Evolutionary conservation across 169 alveolate genomes (phyloP), one percentile per base, ranked within the genome.

Genomic region (Eimeria maxima): DNA sequence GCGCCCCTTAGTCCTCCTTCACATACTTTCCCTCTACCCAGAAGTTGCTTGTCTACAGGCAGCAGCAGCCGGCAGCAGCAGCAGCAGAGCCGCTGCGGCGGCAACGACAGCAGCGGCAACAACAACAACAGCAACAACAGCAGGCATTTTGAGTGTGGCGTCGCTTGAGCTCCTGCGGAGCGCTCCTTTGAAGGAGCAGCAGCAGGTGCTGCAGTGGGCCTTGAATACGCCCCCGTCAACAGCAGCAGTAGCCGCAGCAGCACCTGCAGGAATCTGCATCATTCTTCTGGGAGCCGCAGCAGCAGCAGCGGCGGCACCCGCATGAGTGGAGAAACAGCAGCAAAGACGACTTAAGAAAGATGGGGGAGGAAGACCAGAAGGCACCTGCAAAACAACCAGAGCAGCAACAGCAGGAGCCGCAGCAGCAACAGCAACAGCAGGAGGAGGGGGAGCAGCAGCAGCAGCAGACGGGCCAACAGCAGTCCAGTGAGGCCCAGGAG

Each of bases 221-320:
- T 10, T 8, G 84, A 53, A 7, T 53, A 7, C 60, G n/a, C 53
- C 42, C 20, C 42, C 53, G 3, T 20, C 57, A 27, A 50, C 84
- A 42, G 16, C 84, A 6, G 84, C 84, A 50, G 76, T 57, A 74
- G 84, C 84, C 18, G 84, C 84, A 10, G 84, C 50, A 74, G 84
- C 84, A 67, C 33, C 76, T 18, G 76, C 76, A 67, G 27, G 29
- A 3, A 13, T 24, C 78, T 11, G 78, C 78, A 10, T 24, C 78
- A 67, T 67, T 67, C 38, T 0, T 67, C 11, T 24, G 2, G 78
- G 44, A 33, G 44, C 78, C 27, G 4, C 78, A 53, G 57, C 57
- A 29, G 84, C 84, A 74, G 53, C 50, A 27, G 84, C 84, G 8
- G 84, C 84, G 33, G 84, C 84, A 11, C 57, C 84, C 38, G 57